These are phyloP conservation scores for Pythium phragmiticola DNA, from an alignment of 352 stramenopile species.

Conservation along the genomic window DNA sequence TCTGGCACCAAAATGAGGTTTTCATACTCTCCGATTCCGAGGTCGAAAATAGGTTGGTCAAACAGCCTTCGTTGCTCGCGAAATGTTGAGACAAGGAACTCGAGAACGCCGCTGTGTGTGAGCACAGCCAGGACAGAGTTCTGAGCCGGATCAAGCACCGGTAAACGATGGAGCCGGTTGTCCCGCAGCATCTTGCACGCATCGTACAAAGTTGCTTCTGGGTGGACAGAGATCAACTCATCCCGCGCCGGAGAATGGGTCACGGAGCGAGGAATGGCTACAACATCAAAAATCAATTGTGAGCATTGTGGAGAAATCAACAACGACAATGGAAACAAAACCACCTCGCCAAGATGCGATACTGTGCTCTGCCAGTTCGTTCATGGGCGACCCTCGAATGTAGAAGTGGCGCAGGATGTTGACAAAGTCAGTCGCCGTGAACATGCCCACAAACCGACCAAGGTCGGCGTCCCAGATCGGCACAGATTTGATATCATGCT, in stretches of 20 bases:
- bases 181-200: slow-evolving; percentile 87
- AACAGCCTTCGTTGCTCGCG: slow-evolving; percentile 96
- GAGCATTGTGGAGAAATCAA: background rate
- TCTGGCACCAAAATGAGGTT: slow-evolving; percentile 92
- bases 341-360: slow-evolving; percentile 83
- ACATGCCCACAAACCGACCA: slow-evolving; percentile 96
- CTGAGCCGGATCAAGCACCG: slow-evolving; percentile 92
- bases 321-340: slow-evolving; percentile 1
- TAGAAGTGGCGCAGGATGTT: slow-evolving; percentile 96
- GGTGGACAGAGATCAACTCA: slow-evolving; percentile 81
- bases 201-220: slow-evolving; percentile 89
- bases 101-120: slow-evolving; percentile 93
- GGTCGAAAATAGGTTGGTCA: slow-evolving; percentile 95
- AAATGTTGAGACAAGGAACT: slow-evolving; percentile 96
- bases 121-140: slow-evolving; percentile 93
- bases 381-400: slow-evolving; percentile 88
- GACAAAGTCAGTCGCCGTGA: slow-evolving; percentile 98
- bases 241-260: slow-evolving; percentile 64
- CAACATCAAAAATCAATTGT: background rate
- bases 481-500: slow-evolving; percentile 98
- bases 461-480: slow-evolving; percentile 95
- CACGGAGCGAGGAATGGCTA: slow-evolving; percentile 85
- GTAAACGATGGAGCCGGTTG: slow-evolving; percentile 91
- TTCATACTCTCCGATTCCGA: slow-evolving; percentile 94
- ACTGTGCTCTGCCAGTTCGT: slow-evolving; percentile 81